Evolutionary conservation across 2,329 filamentous ascomycete species (phyloP).

Genomic region (Juglanconis sp.): DNA sequence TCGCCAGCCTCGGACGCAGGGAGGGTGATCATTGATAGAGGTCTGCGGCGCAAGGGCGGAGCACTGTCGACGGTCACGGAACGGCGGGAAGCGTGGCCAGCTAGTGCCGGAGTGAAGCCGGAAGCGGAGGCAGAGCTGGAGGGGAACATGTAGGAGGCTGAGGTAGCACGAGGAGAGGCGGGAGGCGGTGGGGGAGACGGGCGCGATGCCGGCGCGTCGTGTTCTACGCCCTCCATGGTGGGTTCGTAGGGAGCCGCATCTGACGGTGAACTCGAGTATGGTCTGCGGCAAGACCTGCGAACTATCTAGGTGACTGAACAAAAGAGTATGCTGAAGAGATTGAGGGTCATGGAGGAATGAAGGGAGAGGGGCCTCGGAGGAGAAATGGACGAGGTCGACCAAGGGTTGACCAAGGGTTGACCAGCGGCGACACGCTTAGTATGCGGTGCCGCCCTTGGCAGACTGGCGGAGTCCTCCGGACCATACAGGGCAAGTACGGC

Average conservation of each 20-base stretch:
- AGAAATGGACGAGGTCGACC: neutral
- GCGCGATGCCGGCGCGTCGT: constrained; percentile 1
- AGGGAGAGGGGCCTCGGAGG: neutral
- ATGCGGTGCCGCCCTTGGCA: neutral
- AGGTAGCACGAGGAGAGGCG: constrained; percentile 5
- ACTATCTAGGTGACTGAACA: neutral
- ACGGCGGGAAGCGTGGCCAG: constrained; percentile 39
- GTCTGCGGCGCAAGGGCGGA: constrained; percentile 23
- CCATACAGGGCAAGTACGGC: neutral
- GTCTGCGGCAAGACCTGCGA: neutral
- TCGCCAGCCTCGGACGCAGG: constrained; percentile 25
- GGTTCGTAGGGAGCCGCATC: neutral
- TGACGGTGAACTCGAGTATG: neutral
- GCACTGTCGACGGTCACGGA: constrained; percentile 38
- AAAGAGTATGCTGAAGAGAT: neutral
- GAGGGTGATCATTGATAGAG: constrained; percentile 17
- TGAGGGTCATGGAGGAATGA: neutral
- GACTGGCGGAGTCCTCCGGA: too few species aligned
- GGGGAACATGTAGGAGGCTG: constrained; percentile 8
- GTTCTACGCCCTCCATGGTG: constrained; percentile 6
- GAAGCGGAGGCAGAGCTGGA: neutral
- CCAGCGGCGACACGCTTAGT: neutral
- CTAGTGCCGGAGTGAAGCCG: constrained; percentile 18
- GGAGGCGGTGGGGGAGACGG: constrained; percentile 6
- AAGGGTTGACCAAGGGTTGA: neutral